A percentile compares a stretch with the other conserved stretches of the same genome.
Conservation (phyloP, 225 moss, liverwort and hornwort genomes). For the Neckera pumila region DNA sequence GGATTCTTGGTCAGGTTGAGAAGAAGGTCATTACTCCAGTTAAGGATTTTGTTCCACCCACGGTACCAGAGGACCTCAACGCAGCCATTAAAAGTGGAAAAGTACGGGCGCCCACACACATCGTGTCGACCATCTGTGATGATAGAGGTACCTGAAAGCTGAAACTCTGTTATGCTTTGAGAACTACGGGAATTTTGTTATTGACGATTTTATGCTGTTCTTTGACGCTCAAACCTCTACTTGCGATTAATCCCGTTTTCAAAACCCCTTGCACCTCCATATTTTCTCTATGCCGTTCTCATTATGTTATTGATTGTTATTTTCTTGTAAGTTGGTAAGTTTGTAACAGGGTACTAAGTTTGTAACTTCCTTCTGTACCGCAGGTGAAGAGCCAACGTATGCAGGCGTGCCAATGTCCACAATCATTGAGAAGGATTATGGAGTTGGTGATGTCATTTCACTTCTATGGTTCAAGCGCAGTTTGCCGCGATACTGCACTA, state of each 20-base stretch:
- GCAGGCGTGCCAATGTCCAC: conserved; percentile 86
- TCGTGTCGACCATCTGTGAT: conserved; percentile 93
- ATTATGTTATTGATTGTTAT: background rate
- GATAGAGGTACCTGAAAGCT: conserved; percentile 49
- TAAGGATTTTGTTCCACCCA: conserved; percentile 36
- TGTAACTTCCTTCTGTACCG: background rate
- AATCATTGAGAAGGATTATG: conserved; percentile 75
- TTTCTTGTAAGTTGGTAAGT: background rate
- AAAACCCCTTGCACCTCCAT: background rate
- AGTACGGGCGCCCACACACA: conserved; percentile 86
- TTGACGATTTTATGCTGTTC: background rate
- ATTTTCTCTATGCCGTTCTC: background rate
- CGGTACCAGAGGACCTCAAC: conserved; percentile 81
- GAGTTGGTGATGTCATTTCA: conserved; percentile 82
- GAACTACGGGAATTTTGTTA: background rate
- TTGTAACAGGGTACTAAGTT: background rate
- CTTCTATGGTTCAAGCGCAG: conserved; percentile 93
- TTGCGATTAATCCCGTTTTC: background rate
- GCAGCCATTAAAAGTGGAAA: conserved; percentile 76
- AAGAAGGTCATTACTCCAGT: conserved; percentile 57
- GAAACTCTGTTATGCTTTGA: background rate
- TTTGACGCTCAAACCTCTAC: background rate
- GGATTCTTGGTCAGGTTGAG: conserved; percentile 18
- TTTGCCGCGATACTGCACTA: conserved; percentile 78
- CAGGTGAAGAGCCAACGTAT: conserved; percentile 88